Base-by-base conservation (phyloP, 2,329 filamentous ascomycete species). In the Scedosporium minutisporum region DNA sequence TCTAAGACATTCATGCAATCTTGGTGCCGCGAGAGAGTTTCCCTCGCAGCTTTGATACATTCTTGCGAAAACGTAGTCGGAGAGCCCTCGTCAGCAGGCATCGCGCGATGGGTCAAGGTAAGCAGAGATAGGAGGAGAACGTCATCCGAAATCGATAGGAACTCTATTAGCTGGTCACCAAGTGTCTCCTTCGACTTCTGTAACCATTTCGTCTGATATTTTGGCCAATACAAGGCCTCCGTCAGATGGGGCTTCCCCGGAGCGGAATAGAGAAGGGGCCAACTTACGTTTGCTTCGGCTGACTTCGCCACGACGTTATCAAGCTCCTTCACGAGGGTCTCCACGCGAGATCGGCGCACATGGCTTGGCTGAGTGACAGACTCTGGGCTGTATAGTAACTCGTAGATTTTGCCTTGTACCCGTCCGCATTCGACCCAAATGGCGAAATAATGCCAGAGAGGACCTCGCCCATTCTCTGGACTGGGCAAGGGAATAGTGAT, bases 361-460 rank as follows among this genome's bases (percentile, higher is more conserved):
- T 69, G 61, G 7, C 72, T 71, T 0, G 71, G 65, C 63, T 77
- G 72, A 1, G 71, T 68, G 16, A 77, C 71, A 0, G 76, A 74
- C 4, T 73, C 75, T 1, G 75, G 75, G 29, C 74, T 76, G 66
- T 86, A 86, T 2, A 86, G 70, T 3, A 78, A 73, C 67, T 84
- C 78, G 64, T 85, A 86, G 27, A 85, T 79, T 4, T 79, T 76
- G 2, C 82, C 81, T 61, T 85, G 80, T 7, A 83, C 77, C n/a
- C 75, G 76, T n/a, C 81, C 79, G 12, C 82, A 75, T 57, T 74
- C 69, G 33, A 82, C 76, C 80, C 82, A 85, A 1, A 79, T 66
- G 10, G 72, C 69, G 63, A 81, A 80, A 7, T 76, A 74, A 23
- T 71, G 70, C 4, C 67, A 64, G 10, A 71, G 51, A 1, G 69